These are phyloP conservation scores for Hylodesmum podocarpum DNA, from an alignment of 306 rosid genomes.

Conservation along the genomic window DNA sequence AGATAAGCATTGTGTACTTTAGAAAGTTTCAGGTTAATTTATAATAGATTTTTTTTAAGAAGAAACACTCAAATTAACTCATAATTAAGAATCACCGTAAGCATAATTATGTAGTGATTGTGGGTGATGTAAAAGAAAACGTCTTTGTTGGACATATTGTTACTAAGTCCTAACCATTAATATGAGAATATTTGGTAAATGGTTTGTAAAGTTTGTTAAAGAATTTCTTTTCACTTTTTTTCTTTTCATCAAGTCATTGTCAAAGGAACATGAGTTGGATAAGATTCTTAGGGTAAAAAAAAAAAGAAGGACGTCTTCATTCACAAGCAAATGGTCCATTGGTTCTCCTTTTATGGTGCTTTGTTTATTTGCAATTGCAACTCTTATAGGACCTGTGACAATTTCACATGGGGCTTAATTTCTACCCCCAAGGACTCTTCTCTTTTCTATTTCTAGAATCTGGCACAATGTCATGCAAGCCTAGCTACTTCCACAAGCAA, in stretches of 20 bases:
- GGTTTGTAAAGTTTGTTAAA: neutral
- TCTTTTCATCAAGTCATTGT: neutral
- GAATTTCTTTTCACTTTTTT: neutral
- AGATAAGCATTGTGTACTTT: neutral
- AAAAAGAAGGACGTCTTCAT: conserved; percentile 44
- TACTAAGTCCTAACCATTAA: neutral
- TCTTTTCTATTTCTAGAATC: conserved; percentile 36
- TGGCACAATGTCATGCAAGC: neutral
- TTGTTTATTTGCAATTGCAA: conserved; percentile 6
- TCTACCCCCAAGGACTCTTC: conserved; percentile 44
- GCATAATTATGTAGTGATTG: no score
- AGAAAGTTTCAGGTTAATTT: no score
- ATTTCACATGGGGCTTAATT: conserved; percentile 47
- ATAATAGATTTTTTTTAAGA: no score
- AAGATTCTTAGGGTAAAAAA: conserved; percentile 55
- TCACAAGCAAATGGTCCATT: conserved; percentile 48
- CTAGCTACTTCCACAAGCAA: conserved; percentile 12
- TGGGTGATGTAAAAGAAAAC: no score
- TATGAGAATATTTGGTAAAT: neutral
- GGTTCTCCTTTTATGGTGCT: conserved; percentile 37
- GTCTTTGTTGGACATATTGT: neutral
- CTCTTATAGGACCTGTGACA: conserved; percentile 36
- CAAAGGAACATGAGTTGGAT: conserved; percentile 25
- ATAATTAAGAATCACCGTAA: no score
- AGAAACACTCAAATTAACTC: no score